phyloP scores from a whole-genome alignment of 352 stramenopile species.

The Proteromonas lacertae region DNA sequence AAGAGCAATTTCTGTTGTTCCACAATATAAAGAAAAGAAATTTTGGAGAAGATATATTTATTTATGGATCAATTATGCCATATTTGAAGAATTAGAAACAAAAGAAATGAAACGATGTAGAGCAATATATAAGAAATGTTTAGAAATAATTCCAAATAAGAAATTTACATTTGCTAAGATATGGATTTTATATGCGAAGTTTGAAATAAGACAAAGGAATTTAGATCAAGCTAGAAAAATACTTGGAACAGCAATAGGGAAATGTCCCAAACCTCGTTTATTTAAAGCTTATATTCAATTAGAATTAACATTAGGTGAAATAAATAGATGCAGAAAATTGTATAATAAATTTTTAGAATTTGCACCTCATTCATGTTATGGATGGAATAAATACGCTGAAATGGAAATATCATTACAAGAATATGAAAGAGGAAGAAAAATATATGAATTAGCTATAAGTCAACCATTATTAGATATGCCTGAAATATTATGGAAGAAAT shows the following conservation, averaged over 20 bases:
- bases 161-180: slow-evolving; percentile 94
- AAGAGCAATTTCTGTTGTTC: slow-evolving; percentile 58
- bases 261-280: slow-evolving; percentile 40
- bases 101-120: slow-evolving; percentile 25
- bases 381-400: slow-evolving; percentile 72
- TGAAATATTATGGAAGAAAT: slow-evolving; percentile 91
- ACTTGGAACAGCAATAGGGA: slow-evolving; percentile 62
- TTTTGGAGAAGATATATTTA: slow-evolving; percentile 96
- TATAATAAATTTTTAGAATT: slow-evolving; percentile 35
- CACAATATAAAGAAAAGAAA: slow-evolving; percentile 65
- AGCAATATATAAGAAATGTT: slow-evolving; percentile 64
- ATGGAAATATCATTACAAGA: slow-evolving; percentile 78
- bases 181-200: slow-evolving; percentile 81
- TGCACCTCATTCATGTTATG: slow-evolving; percentile 48
- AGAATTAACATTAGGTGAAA: slow-evolving; percentile 86
- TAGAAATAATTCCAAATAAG: slow-evolving; percentile 63
- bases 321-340: slow-evolving; percentile 59
- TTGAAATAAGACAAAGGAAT: slow-evolving; percentile 70
- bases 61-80: slow-evolving; percentile 93
- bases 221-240: slow-evolving; percentile 46
- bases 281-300: slow-evolving; percentile 62
- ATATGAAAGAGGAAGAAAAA: slow-evolving; percentile 44
- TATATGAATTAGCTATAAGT: slow-evolving; percentile 76
- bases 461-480: slow-evolving; percentile 83
- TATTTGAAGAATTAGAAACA: slow-evolving; percentile 94